Evolutionary conservation across 2,329 filamentous ascomycete species (phyloP), one percentile per base, ranked within the genome.

Genomic region (Stenocarpella maydis): DNA sequence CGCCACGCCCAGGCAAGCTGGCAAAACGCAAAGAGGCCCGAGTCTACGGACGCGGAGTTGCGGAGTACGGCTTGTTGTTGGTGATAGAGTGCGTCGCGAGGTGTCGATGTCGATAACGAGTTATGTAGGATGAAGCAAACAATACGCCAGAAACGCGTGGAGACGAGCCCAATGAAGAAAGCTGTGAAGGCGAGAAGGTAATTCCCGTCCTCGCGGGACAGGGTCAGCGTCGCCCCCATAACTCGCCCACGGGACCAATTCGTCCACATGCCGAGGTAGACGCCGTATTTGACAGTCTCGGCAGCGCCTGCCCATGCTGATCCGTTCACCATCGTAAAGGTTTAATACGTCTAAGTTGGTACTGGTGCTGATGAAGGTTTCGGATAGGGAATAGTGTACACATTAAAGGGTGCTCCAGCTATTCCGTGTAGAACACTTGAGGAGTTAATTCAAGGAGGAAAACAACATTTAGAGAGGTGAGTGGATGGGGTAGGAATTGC

Each of bases 181-280:
- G 79, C 78, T 0, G 79, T 43, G 67, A 79, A 80, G 8, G 78
- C 76, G n/a, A 78, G 75, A 12, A 81, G 68, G 5, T 80, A 65
- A n/a, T 73, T 76, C 4, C 77, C 80, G 55, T 78, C 72, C 2
- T 69, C 68, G 7, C 72, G 71, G 0, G 68, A 74, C 1, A 80
- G 69, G 0, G 79, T 81, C 12, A 80, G 64, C 0, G 78, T 81
- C 2, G 74, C 50, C 1, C 80, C 79, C 1, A 73, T 41, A 7
- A 79, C 67, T 9, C 69, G 66, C 2, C 79, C 78, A 34, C 74
- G 69, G 15, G 74, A 75, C 76, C 75, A 78, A 60, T 80, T 76
- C 0, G 71, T 78, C 78, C 78, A 79, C 26, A 75, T 26, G 19
- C 78, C 78, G 14, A 74, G 67, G 58, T 77, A 69, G 2, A 79